These are phyloP conservation scores for Ophiocordyceps robertsii DNA, from an alignment of 2,329 filamentous ascomycete species.

Conservation along the genomic window DNA sequence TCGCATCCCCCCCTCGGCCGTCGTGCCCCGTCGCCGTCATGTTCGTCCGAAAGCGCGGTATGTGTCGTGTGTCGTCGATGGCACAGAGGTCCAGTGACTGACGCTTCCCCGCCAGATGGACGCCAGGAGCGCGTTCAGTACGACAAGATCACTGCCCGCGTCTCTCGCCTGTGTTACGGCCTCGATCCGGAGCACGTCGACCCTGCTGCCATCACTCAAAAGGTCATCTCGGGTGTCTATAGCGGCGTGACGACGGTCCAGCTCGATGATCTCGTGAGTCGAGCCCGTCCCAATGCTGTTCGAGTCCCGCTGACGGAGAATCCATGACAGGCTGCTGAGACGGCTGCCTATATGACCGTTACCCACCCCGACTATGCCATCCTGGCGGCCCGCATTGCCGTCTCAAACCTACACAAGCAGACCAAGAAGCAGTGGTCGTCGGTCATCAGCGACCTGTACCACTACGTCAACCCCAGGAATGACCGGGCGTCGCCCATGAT, in stretches of 20 bases:
- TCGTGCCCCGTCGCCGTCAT: slow-evolving; percentile 25
- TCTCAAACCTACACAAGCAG: slow-evolving; percentile 99
- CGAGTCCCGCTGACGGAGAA: slow-evolving; percentile 1
- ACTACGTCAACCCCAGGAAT: slow-evolving; percentile 95
- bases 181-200: slow-evolving; percentile 92
- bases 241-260: slow-evolving; percentile 94
- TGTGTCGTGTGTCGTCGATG: slow-evolving; percentile 14
- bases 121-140: slow-evolving; percentile 99
- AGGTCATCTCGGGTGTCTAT: slow-evolving; percentile 98
- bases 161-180: slow-evolving; percentile 94
- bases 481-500: slow-evolving; percentile 81
- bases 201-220: slow-evolving; percentile 95
- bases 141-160: slow-evolving; percentile 99
- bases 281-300: slow-evolving; percentile 1
- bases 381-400: slow-evolving; percentile 92
- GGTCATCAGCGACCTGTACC: slow-evolving; percentile 83
- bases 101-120: slow-evolving; percentile 53
- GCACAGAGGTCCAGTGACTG: slow-evolving; percentile 8
- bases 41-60: slow-evolving; percentile 53
- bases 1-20: slow-evolving; percentile 9
- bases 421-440: slow-evolving; percentile 99
- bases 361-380: slow-evolving; percentile 99
- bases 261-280: slow-evolving; percentile 84
- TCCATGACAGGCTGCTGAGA: slow-evolving; percentile 71
- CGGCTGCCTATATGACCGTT: slow-evolving; percentile 98